phyloP scores from a whole-genome alignment of 1,139 yeast species.

The Protomyces gravidus region DNA sequence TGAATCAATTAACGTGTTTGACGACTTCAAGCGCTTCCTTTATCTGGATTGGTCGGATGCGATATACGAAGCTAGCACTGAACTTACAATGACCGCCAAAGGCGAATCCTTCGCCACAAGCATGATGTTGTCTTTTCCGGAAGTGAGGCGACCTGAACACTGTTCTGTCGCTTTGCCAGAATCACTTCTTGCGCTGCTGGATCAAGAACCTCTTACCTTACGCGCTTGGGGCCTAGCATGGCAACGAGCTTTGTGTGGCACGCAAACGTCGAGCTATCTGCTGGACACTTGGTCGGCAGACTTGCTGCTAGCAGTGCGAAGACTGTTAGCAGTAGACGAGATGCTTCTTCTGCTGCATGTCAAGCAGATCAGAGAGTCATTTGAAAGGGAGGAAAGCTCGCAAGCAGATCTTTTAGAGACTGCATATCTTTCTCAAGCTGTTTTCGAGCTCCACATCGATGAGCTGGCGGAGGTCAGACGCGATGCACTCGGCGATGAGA shows the following conservation, averaged over 20 bases:
- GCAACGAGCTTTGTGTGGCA: background rate
- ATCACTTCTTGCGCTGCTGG: background rate
- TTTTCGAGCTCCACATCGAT: conserved; percentile 34
- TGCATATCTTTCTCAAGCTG: conserved; percentile 29
- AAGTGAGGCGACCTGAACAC: background rate
- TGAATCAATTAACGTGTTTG: background rate
- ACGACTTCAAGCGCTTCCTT: conserved; percentile 7
- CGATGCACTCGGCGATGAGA: background rate
- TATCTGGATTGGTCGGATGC: conserved; percentile 19
- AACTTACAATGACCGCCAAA: background rate
- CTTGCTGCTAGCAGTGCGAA: conserved; percentile 2
- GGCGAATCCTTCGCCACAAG: conserved; percentile 2
- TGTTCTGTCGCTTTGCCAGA: background rate
- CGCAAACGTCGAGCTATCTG: conserved; percentile 4
- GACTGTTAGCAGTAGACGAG: conserved; percentile 1
- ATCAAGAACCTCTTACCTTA: background rate
- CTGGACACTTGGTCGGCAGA: conserved; percentile 5
- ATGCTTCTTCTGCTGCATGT: background rate
- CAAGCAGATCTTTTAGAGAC: background rate
- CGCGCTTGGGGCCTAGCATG: conserved; percentile 1
- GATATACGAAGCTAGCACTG: background rate
- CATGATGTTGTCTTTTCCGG: conserved; percentile 14
- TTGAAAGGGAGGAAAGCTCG: background rate
- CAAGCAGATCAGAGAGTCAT: background rate
- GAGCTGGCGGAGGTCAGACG: conserved; percentile 32